Evolutionary conservation across 2,329 filamentous ascomycete species (phyloP).

Genomic region (Cercospora citrullina): DNA sequence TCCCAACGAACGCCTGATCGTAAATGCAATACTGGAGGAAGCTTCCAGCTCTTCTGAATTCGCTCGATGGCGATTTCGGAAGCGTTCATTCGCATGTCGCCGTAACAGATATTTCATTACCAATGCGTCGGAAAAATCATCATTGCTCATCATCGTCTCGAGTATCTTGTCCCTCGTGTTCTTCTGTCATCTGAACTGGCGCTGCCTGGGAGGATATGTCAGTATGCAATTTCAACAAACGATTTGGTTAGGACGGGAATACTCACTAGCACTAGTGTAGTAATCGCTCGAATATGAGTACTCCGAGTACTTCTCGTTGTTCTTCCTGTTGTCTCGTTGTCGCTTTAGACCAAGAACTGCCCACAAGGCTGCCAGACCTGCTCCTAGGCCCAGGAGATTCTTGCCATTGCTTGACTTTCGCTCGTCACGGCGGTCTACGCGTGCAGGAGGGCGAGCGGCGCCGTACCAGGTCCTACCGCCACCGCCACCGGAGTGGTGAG

Average conservation of each 20-base stretch:
- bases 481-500: slow-evolving; percentile 53
- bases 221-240: slow-evolving; percentile 6
- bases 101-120: slow-evolving; percentile 6
- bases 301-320: slow-evolving; percentile 46
- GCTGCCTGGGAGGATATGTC: slow-evolving; percentile 25
- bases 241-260: background rate
- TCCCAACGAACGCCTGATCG: background rate
- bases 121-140: background rate
- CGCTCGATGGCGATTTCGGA: background rate
- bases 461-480: slow-evolving; percentile 52
- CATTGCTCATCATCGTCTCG: slow-evolving; percentile 21
- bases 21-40: background rate
- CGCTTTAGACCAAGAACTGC: slow-evolving; percentile 50
- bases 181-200: slow-evolving; percentile 31
- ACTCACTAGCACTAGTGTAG: slow-evolving; percentile 52
- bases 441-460: slow-evolving; percentile 35
- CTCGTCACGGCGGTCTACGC: slow-evolving; percentile 41
- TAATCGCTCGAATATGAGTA: slow-evolving; percentile 48
- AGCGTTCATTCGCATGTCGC: background rate
- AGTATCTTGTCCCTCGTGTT: slow-evolving; percentile 24
- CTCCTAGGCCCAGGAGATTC: slow-evolving; percentile 42
- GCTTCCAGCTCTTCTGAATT: background rate
- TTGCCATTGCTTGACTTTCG: slow-evolving; percentile 38
- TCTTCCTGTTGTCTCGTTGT: slow-evolving; percentile 39
- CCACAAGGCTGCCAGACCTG: slow-evolving; percentile 47